Evolutionary conservation across 768 basidiomycete genomes (phyloP), one percentile per base, ranked within the genome.

Genomic region (Leccinum boreale): DNA sequence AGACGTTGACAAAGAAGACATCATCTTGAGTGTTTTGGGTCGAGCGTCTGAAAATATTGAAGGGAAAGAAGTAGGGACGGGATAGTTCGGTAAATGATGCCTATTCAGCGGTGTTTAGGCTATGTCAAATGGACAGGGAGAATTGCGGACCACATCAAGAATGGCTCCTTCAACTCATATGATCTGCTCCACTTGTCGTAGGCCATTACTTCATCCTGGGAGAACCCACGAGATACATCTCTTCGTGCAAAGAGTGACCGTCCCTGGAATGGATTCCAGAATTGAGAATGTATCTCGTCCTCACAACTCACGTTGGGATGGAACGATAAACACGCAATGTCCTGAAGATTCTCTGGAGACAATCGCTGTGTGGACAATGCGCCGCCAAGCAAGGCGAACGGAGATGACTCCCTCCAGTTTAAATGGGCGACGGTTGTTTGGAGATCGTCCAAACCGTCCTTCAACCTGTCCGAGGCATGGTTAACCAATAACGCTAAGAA

Each of bases 181-280:
- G 66, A 57, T 26, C 62, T 63, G 33, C 64, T 66, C 80, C 79
- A 79, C 14, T 68, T 68, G 21, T 79, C 68, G 62, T 81, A 84
- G 3, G 66, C 62, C 15, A 59, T 59, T 19, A 76, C 62, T 17
- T 73, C 71, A 5, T 67, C 56, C 24, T 71, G 61, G 8, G 80
- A 74, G 62, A 89, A 78, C 3, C 88, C 89, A 61, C 89, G 78
- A 3, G 82, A 80, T 48, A 89, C 81, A 55, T 85, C 81, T 35
- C 79, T 63, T 36, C 80, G 76, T 44, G 79, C 69, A 63, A 77
- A 83, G 15, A 59, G 67, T 7, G 60, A 53, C 31, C 56, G 62
- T 36, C 26, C 58, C 70, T 72, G 46, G 11, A 23, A 35, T 33
- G 35, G n/a, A 39, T 15, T 56, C 57, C 14, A 15, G 19, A 23